Evolutionary conservation across 148 eudicot genomes (phyloP).

Genomic region (Rhododendron simsii): DNA sequence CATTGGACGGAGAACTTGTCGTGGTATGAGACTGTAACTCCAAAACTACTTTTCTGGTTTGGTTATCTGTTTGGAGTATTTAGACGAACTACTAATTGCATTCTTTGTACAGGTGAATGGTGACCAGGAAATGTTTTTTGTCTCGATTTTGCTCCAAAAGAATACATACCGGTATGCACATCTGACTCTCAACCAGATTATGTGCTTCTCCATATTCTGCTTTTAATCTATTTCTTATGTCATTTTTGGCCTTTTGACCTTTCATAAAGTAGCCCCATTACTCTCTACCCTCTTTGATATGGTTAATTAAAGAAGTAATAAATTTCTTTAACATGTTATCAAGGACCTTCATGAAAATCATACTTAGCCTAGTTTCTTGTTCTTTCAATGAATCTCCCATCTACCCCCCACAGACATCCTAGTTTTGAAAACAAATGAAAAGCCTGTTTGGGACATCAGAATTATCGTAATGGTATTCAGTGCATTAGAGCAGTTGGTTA

Average conservation of each 20-base stretch:
- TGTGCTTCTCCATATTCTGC: not conserved
- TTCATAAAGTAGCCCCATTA: not conserved
- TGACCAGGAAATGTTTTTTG: conserved; percentile 68
- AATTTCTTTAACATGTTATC: not conserved
- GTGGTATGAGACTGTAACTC: conserved; percentile 37
- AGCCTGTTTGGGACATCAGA: not conserved
- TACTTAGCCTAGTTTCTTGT: not conserved
- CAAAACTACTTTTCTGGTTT: not conserved
- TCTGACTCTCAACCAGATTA: not conserved
- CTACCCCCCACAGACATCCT: not conserved
- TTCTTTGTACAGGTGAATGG: conserved; percentile 47
- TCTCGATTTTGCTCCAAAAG: conserved; percentile 57
- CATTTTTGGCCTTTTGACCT: not conserved
- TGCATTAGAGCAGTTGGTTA: not conserved
- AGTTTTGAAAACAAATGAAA: not conserved
- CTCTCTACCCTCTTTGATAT: not conserved
- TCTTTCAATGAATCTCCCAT: not conserved
- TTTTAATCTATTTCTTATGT: not conserved
- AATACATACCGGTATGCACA: conserved; percentile 49
- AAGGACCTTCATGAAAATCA: not conserved
- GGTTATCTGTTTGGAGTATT: not conserved
- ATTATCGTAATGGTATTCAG: not conserved
- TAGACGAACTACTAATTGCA: not conserved
- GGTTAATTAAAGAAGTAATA: not conserved
- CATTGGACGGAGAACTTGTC: conserved; percentile 65